Base-by-base conservation (phyloP, 1,284 basidiomycete species). In the Laetiporus sulphureus region DNA sequence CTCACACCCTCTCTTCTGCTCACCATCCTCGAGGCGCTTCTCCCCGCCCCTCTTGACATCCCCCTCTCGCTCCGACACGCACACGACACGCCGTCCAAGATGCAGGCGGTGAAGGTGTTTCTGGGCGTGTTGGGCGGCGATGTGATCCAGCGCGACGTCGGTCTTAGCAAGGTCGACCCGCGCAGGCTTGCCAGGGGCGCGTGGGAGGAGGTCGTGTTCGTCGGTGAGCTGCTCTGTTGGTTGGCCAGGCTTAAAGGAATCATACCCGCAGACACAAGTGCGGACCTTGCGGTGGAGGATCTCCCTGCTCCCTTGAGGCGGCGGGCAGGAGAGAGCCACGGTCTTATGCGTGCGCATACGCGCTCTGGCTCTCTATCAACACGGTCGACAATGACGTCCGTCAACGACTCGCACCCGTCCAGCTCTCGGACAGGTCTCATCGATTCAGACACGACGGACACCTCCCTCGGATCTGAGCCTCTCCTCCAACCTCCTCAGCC, bases 91-190 rank as follows among this genome's bases (percentile, higher is more conserved):
- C 60, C 62, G 27, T 61, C 65, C 15, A 68, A 68, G 48, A 61
- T 71, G 11, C 63, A 77, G 23, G 76, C 78, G 34, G 84, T 87
- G 71, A 85, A 89, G 56, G 70, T 90, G 11, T 81, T 91, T 44
- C 70, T 90, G 15, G 86, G 85, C 19, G 76, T 83, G 3, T 66
- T 91, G 3, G 82, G 86, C 41, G 75, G 70, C 33, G 83, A 86
- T 50, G 67, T 88, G 10, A 56, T 88, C 22, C 65, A 57, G 32
- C 59, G 62, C 44, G 75, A 81, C 48, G 72, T 82, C 8, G 81
- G 80, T 0, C 64, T 86, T 12, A 73, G 72, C 44, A 66, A 71
- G 22, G 58, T 86, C 23, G 81, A 87, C 49, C 83, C 82, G 2
- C 63, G 73, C 32, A 63, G 67, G 34, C 67, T 86, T 6, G 82